Percentiles rank a stretch among this genome's conserved stretches.
phyloP scores from a whole-genome alignment of 2,329 filamentous ascomycete genomes.

The Lecanicillium sp. region DNA sequence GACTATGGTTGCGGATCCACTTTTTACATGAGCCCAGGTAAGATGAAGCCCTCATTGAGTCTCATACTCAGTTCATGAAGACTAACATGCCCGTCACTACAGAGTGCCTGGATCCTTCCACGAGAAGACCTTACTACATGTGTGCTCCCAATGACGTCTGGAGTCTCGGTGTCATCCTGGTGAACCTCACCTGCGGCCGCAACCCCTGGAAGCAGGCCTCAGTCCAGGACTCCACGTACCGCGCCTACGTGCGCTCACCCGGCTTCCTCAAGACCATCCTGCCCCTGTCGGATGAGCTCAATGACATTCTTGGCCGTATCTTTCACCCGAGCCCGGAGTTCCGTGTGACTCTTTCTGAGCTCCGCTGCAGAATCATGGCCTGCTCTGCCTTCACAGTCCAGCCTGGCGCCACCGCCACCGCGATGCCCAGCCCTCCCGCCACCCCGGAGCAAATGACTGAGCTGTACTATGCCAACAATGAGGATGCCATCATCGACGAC shows the following conservation, averaged over 20 bases:
- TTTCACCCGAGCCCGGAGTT: constrained; percentile 81
- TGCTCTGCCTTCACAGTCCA: constrained; percentile 65
- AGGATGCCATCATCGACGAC: constrained; percentile 36
- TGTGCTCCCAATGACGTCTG: constrained; percentile 96
- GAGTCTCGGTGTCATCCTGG: constrained; percentile 95
- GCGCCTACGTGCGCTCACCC: constrained; percentile 75
- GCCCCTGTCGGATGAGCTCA: constrained; percentile 81
- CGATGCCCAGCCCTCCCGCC: constrained; percentile 29
- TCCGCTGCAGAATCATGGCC: constrained; percentile 67
- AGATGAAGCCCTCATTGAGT: constrained; percentile 23
- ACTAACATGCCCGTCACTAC: constrained; percentile 27
- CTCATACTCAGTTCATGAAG: constrained; percentile 14
- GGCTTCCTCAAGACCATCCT: constrained; percentile 90
- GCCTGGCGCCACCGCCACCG: constrained; percentile 25
- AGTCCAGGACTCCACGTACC: constrained; percentile 87
- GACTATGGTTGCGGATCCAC: constrained; percentile 98
- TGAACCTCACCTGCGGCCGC: constrained; percentile 94
- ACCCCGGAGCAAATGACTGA: constrained; percentile 32
- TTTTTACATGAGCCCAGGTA: constrained; percentile 90
- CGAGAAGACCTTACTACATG: constrained; percentile 71
- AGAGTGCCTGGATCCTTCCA: constrained; percentile 78
- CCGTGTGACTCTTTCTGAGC: constrained; percentile 72
- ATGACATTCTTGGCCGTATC: constrained; percentile 77
- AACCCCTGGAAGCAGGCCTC: constrained; percentile 99
- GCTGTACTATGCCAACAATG: constrained; percentile 39